Conservation (phyloP, 1,139 yeast genomes). For the Candida neerlandica region DNA sequence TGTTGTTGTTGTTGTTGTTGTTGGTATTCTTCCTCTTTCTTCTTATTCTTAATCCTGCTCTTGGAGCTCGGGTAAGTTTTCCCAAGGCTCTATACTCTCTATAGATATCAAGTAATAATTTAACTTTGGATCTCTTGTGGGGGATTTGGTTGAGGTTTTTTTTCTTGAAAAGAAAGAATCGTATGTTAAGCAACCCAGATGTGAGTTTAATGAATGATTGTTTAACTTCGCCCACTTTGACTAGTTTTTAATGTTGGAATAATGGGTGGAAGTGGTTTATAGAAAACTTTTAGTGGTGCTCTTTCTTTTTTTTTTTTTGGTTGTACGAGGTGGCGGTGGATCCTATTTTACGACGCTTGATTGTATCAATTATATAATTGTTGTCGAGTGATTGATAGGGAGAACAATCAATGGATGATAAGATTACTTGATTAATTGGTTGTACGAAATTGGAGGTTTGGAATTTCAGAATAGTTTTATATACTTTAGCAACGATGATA, state of each 20-base stretch:
- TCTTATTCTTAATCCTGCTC: conserved; percentile 11
- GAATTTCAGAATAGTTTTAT: too few relatives aligned
- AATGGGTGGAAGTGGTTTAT: not conserved
- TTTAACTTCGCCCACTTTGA: conserved; percentile 12
- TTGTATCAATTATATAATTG: not conserved
- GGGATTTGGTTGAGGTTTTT: not conserved
- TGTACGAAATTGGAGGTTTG: too few relatives aligned
- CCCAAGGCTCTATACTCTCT: conserved; percentile 30
- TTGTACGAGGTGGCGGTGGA: not conserved
- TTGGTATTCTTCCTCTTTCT: conserved; percentile 1
- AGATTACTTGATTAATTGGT: too few relatives aligned
- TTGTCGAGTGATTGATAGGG: too few relatives aligned
- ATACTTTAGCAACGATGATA: too few relatives aligned
- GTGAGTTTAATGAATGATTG: conserved; percentile 20
- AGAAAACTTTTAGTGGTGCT: not conserved
- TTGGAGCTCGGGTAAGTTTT: conserved; percentile 17
- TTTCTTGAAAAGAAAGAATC: conserved; percentile 17
- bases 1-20: not conserved
- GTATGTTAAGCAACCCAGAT: conserved; percentile 22
- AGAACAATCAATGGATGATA: too few relatives aligned
- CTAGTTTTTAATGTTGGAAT: not conserved
- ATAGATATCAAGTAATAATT: conserved; percentile 24
- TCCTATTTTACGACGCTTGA: not conserved
- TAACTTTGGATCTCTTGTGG: conserved; percentile 17
- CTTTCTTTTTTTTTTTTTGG: not conserved